Base-by-base conservation (phyloP, 352 stramenopile genomes). In the Elongisporangium prolatum region DNA sequence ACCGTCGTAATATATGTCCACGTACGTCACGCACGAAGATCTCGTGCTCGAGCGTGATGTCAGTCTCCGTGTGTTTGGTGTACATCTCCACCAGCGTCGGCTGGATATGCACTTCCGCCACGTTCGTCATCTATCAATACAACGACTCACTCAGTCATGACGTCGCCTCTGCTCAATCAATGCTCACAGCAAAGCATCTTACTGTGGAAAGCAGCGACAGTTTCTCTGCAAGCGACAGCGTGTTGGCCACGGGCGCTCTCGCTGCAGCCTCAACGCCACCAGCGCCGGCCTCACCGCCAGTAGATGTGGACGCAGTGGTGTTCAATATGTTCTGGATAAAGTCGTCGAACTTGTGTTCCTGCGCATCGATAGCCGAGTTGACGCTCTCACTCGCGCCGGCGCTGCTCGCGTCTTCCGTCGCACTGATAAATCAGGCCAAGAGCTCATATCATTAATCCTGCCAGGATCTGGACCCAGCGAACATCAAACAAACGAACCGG, bases 251-350 rank as follows among this genome's bases (percentile, higher is more conserved):
- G 52, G 50, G 11, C 28, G 28, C 28, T 40, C 28, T 40, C 5
- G 28, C 28, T 14, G 28, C 28, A 40, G 28, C 28, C 28, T 40
- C 47, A 79, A 81, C 64, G 77, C 74, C 0, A 66, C 64, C 13
- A 77, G 67, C 34, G 69, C 85, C 49, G 70, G 66, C 57, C 22
- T 61, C 65, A 37, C 20, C 28, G 11, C 44, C 54, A 3, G 50
- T 20, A 2, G 57, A 50, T 8, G 59, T 60, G 21, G 60, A 50
- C 18, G 57, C 51, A 4, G 82, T 75, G 49, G 67, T 86, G 65
- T 91, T 91, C 13, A 93, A 69, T 52, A 93, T 89, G 52, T 88
- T 89, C 67, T 91, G 80, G 57, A 93, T 93, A 54, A 93, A 93
- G 67, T 91, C 81, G 52, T 91, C 81, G 54, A 93, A 88, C 59